Evolutionary conservation across 805 yeast genomes (phyloP).

Genomic region (Starmerella scarabaei): DNA sequence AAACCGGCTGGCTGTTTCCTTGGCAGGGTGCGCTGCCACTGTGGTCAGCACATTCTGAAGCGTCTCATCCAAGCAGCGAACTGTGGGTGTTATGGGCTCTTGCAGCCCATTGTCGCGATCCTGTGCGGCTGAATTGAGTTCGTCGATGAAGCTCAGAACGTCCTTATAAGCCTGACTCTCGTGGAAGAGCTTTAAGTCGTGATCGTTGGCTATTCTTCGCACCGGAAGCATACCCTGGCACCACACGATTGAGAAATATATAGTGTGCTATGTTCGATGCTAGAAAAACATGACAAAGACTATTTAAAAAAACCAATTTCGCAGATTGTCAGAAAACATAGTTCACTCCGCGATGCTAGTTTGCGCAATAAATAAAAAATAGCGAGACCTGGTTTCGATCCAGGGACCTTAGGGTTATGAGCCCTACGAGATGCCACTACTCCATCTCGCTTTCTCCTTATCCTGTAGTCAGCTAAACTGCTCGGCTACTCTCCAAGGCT

Average conservation of each 20-base stretch:
- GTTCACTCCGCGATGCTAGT: too few relatives aligned
- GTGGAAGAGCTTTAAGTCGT: constrained; percentile 54
- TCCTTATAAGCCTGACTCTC: constrained; percentile 37
- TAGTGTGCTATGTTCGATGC: too few relatives aligned
- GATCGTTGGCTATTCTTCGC: constrained; percentile 39
- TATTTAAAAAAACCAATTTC: too few relatives aligned
- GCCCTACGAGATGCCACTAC: constrained; percentile 15
- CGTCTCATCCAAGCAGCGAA: constrained; percentile 29
- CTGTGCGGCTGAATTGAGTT: constrained; percentile 48
- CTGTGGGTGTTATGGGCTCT: constrained; percentile 25
- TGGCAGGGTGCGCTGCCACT: constrained; percentile 52
- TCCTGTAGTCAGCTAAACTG: neutral
- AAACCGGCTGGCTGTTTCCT: constrained; percentile 59
- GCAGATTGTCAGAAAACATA: too few relatives aligned
- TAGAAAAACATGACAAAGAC: too few relatives aligned
- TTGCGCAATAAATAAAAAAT: too few relatives aligned
- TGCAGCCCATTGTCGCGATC: constrained; percentile 45
- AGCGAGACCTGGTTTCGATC: constrained; percentile 15
- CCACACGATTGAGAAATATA: too few relatives aligned
- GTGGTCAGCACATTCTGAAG: constrained; percentile 37
- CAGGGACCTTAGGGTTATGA: constrained; percentile 18
- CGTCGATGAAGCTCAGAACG: constrained; percentile 42
- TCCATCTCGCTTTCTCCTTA: constrained; percentile 11
- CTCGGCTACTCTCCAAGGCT: neutral
- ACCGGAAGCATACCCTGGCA: constrained; percentile 8